Base-by-base conservation (phyloP, 768 basidiomycete species). In the Suillus paluster region DNA sequence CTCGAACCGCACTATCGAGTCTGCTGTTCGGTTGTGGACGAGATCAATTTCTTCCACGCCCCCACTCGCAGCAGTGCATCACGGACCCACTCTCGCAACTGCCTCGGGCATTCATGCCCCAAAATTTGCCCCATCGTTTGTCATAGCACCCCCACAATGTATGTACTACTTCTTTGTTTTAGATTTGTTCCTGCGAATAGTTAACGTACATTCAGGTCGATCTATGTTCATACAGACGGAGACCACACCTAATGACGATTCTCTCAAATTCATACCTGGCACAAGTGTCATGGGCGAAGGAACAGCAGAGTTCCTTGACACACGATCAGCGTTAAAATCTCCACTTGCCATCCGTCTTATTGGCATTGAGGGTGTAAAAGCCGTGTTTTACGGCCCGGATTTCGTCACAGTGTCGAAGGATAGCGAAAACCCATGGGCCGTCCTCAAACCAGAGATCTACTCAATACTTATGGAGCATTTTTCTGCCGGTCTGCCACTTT, bases 171-270 rank as follows among this genome's bases (percentile, higher is more conserved):
- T 15, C 23, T 17, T 4, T 6, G 15, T 12, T 17, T 27, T 11
- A 23, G 2, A 4, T 1, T 8, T 59, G 2, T 19, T 11, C 14
- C 36, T 9, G 23, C 62, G 17, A 23, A 50, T 17, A 27, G 23
- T 58, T 34, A 62, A 33, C 19, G 19, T 17, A 3, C 23, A 21
- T 27, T 30, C 63, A 94, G 92, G 78, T 38, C 87, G 95, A 25
- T 90, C 91, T 58, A 97, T 98, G 96, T 99, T 99, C 80, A 97
- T 99, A 61, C 97, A 99, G 78, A 99, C 97, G 5, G 96, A 98
- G 78, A 87, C 89, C 11, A 99, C 97, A 0, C 97, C 97, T 0
- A 99, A 99, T 74, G 93, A 94, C 36, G 95, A 98, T 73, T 97
- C 96, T 1, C 85, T 99, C 57, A 99, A 99, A 76, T 99, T 99